Conservation (phyloP, 257 asterid species). For the Salvia splendens region DNA sequence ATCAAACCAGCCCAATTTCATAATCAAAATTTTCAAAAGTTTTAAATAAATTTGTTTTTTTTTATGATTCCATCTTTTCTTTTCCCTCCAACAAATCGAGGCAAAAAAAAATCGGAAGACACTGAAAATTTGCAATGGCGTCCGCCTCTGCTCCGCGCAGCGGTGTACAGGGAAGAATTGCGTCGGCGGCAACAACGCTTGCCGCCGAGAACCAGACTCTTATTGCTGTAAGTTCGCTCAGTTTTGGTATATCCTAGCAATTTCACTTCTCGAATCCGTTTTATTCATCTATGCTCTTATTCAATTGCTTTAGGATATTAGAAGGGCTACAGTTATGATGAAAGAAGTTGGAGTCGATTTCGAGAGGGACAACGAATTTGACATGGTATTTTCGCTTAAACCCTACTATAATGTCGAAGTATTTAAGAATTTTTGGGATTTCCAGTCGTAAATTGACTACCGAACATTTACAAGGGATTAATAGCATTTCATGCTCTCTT, state of each 20-base stretch:
- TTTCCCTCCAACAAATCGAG: conserved; percentile 37
- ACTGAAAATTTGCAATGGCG: conserved; percentile 53
- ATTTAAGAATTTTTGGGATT: conserved; percentile 3
- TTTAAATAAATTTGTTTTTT: no score
- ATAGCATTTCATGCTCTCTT: neutral
- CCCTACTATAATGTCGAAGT: conserved; percentile 40
- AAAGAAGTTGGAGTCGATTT: conserved; percentile 73
- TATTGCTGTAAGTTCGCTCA: conserved; percentile 45
- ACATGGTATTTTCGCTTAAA: conserved; percentile 51
- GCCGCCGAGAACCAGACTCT: conserved; percentile 70
- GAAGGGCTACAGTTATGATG: conserved; percentile 60
- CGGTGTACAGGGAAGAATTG: conserved; percentile 53
- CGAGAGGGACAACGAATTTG: conserved; percentile 63
- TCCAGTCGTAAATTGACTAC: neutral
- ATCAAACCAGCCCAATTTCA: no score
- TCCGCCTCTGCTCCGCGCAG: conserved; percentile 70
- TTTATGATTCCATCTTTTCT: neutral
- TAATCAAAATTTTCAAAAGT: no score
- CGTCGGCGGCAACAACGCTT: conserved; percentile 53
- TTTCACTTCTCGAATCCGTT: neutral
- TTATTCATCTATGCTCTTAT: neutral
- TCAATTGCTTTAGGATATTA: conserved; percentile 62
- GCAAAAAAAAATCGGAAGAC: neutral
- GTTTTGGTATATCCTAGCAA: conserved; percentile 13
- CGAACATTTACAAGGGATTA: neutral